phyloP scores from a whole-genome alignment of 2,329 filamentous ascomycete species.

The Ophiostoma fasciatum region DNA sequence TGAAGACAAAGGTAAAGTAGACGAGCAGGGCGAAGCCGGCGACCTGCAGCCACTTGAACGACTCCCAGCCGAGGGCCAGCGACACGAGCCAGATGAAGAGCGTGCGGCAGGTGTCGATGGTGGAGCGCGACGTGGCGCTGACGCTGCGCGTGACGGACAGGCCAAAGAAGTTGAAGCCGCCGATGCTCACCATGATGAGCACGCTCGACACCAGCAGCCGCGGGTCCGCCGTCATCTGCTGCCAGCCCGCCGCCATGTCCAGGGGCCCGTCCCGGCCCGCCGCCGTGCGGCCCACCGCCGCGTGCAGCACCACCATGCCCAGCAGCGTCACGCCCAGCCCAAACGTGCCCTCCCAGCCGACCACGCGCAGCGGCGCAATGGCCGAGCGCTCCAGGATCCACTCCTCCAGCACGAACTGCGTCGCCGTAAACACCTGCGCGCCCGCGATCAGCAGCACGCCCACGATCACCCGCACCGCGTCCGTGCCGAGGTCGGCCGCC shows the following conservation, averaged over 20 bases:
- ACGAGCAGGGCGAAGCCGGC: slow-evolving; percentile 77
- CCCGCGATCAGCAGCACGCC: slow-evolving; percentile 84
- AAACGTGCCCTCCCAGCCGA: slow-evolving; percentile 93
- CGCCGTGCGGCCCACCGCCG: slow-evolving; percentile 59
- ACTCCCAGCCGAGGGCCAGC: slow-evolving; percentile 86
- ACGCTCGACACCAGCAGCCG: slow-evolving; percentile 63
- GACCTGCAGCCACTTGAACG: slow-evolving; percentile 95
- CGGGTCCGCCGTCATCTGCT: slow-evolving; percentile 59
- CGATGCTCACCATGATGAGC: slow-evolving; percentile 94
- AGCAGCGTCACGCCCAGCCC: slow-evolving; percentile 68
- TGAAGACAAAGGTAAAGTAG: slow-evolving; percentile 94
- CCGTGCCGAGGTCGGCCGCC: slow-evolving; percentile 22
- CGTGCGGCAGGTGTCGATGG: slow-evolving; percentile 93
- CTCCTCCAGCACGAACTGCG: slow-evolving; percentile 92
- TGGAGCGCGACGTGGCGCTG: slow-evolving; percentile 83
- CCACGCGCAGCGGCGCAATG: slow-evolving; percentile 72
- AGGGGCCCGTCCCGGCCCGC: slow-evolving; percentile 71
- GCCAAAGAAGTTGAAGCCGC: slow-evolving; percentile 99
- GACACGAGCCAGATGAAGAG: slow-evolving; percentile 98
- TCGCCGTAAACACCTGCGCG: slow-evolving; percentile 92
- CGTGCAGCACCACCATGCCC: slow-evolving; percentile 67
- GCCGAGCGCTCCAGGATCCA: slow-evolving; percentile 58
- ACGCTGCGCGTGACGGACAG: slow-evolving; percentile 81
- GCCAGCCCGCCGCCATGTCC: slow-evolving; percentile 74
- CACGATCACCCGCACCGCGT: slow-evolving; percentile 54